Evolutionary conservation across 441 rosid genomes (phyloP).

Genomic region (Euphorbia celastroides): DNA sequence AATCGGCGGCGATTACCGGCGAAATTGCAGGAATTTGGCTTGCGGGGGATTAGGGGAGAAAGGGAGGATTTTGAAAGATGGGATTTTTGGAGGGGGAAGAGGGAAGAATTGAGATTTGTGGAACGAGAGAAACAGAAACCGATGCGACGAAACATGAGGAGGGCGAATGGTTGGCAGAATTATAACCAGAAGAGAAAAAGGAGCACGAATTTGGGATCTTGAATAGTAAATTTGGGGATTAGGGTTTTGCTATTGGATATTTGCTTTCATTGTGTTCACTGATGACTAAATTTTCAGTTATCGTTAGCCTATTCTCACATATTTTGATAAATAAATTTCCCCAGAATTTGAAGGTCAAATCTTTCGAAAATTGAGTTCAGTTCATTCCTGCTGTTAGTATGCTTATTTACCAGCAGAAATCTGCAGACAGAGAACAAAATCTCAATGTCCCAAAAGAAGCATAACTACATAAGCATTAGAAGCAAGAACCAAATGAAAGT

Average conservation of each 20-base stretch:
- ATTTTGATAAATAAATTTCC: slow-evolving; percentile 57
- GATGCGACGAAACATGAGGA: slow-evolving; percentile 52
- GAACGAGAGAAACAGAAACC: slow-evolving; percentile 36
- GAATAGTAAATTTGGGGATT: neutral
- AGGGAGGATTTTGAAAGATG: slow-evolving; percentile 7
- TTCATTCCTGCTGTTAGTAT: no score
- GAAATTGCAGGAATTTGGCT: slow-evolving; percentile 17
- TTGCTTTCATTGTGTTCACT: no score
- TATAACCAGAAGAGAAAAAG: neutral
- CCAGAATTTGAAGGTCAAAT: no score
- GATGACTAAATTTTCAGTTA: no score
- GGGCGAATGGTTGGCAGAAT: neutral
- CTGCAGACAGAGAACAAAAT: no score
- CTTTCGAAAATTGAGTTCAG: no score
- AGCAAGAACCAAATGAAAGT: neutral
- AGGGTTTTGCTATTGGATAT: slow-evolving; percentile 7
- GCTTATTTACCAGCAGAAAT: no score
- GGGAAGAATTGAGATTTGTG: slow-evolving; percentile 22
- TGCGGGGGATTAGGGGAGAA: neutral
- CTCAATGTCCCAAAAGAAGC: no score
- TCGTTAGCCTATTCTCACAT: no score
- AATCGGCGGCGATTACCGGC: slow-evolving; percentile 19
- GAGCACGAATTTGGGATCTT: neutral
- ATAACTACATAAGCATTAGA: slow-evolving; percentile 31
- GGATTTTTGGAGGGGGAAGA: slow-evolving; percentile 4